phyloP scores from a whole-genome alignment of 164 flowering plant species.

The Akebia trifoliata region DNA sequence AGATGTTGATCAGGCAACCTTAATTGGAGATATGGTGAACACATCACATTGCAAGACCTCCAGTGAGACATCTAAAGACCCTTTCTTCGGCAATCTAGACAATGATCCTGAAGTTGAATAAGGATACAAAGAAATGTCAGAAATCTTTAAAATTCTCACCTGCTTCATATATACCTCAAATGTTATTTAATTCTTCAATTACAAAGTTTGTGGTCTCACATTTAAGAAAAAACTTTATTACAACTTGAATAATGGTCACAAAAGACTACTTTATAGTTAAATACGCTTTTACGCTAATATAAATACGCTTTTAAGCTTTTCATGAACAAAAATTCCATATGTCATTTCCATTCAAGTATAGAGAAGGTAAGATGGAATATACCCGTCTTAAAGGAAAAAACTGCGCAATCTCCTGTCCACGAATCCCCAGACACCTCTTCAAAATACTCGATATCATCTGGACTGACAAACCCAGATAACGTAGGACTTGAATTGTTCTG shows the following conservation, averaged over 20 bases:
- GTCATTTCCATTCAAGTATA: neutral
- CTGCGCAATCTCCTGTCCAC: slow-evolving; percentile 54
- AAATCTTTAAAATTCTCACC: neutral
- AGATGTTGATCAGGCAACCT: slow-evolving; percentile 26
- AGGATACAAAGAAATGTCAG: neutral
- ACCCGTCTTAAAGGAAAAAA: slow-evolving; percentile 49
- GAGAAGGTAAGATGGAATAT: slow-evolving; percentile 8
- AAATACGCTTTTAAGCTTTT: neutral
- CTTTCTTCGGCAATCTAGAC: slow-evolving; percentile 26
- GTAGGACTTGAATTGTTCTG: slow-evolving; percentile 11
- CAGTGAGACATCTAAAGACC: slow-evolving; percentile 29
- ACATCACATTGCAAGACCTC: slow-evolving; percentile 42
- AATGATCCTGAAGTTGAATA: slow-evolving; percentile 30
- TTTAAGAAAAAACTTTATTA: too few relatives aligned
- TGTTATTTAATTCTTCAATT: neutral
- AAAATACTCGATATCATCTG: slow-evolving; percentile 52
- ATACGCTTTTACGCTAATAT: too few relatives aligned
- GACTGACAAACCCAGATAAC: slow-evolving; percentile 39
- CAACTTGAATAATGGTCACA: too few relatives aligned
- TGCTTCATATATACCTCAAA: neutral
- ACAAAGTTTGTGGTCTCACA: neutral
- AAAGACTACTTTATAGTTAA: too few relatives aligned
- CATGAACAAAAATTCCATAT: neutral
- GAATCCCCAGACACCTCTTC: slow-evolving; percentile 40
- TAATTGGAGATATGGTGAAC: slow-evolving; percentile 55